Evolutionary conservation across 148 eudicot species (phyloP).

Genomic region (Rhododendron williamsianum): DNA sequence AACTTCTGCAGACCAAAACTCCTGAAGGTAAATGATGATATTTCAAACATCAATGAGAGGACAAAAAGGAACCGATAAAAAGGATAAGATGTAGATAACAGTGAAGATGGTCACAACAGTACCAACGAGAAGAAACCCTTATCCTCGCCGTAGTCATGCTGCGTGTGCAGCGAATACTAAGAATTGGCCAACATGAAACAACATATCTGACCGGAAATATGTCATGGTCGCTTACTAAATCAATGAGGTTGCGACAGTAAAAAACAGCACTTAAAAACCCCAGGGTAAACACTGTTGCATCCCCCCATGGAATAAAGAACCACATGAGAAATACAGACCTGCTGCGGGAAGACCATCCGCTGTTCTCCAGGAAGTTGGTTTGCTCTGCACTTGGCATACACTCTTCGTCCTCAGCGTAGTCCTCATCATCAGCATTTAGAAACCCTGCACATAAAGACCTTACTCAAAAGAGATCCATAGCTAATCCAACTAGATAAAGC

Average conservation of each 20-base stretch:
- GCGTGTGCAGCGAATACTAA: background rate
- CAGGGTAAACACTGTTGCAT: background rate
- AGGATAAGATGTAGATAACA: background rate
- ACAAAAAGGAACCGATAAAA: background rate
- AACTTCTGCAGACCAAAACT: background rate
- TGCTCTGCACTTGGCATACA: conserved; percentile 54
- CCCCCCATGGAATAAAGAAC: background rate
- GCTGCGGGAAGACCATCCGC: conserved; percentile 98
- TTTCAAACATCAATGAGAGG: background rate
- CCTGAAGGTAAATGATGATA: background rate
- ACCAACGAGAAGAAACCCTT: background rate
- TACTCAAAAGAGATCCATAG: background rate
- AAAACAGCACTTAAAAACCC: background rate
- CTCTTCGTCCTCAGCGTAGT: conserved; percentile 56
- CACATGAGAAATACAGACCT: conserved; percentile 39
- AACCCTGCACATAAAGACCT: conserved; percentile 42
- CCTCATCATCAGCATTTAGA: conserved; percentile 80
- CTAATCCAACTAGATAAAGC: background rate
- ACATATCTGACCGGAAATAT: background rate
- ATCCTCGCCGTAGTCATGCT: background rate
- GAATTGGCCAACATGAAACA: background rate
- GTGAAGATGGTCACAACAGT: background rate
- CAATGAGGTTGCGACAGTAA: background rate
- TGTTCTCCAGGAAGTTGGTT: conserved; percentile 55
- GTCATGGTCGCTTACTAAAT: background rate